A percentile compares a stretch with the other conserved stretches of the same genome.
Evolutionary conservation across 2,329 filamentous ascomycete genomes (phyloP).

Genomic region (Colletotrichum lindemuthianum): DNA sequence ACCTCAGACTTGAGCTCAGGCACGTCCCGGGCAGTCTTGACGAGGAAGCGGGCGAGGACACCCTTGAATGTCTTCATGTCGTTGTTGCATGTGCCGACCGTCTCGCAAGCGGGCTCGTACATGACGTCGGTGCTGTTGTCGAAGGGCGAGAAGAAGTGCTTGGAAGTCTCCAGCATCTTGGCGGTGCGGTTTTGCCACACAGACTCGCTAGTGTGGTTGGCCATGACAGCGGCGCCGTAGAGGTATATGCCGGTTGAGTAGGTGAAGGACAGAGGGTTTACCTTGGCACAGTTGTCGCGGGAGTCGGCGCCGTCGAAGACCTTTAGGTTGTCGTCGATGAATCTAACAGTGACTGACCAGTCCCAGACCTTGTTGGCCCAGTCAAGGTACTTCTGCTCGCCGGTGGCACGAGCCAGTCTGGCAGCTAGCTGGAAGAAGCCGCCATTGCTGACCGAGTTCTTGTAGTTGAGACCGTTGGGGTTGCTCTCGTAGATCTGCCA

Average conservation of each 20-base stretch:
- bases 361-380: slow-evolving; percentile 76
- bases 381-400: slow-evolving; percentile 71
- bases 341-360: slow-evolving; percentile 66
- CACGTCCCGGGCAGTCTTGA: slow-evolving; percentile 64
- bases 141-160: slow-evolving; percentile 64
- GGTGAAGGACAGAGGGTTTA: slow-evolving; percentile 68
- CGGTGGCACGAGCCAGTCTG: slow-evolving; percentile 76
- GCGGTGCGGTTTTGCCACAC: slow-evolving; percentile 65
- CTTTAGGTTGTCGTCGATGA: slow-evolving; percentile 65
- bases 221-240: slow-evolving; percentile 71
- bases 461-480: slow-evolving; percentile 80
- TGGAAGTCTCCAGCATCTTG: slow-evolving; percentile 61
- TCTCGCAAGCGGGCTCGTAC: slow-evolving; percentile 75
- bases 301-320: slow-evolving; percentile 73
- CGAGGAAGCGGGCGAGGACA: slow-evolving; percentile 73
- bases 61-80: slow-evolving; percentile 77
- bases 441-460: slow-evolving; percentile 83
- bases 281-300: slow-evolving; percentile 61
- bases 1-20: slow-evolving; percentile 62
- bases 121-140: slow-evolving; percentile 67
- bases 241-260: slow-evolving; percentile 74
- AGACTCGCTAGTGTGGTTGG: slow-evolving; percentile 65
- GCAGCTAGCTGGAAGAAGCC: slow-evolving; percentile 86
- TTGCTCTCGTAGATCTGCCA: slow-evolving; percentile 87
- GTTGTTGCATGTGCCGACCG: slow-evolving; percentile 62